A percentile compares a stretch with the other conserved stretches of the same genome.
Conservation (phyloP, 164 flowering plant genomes). For the Macadamia tetraphylla region DNA sequence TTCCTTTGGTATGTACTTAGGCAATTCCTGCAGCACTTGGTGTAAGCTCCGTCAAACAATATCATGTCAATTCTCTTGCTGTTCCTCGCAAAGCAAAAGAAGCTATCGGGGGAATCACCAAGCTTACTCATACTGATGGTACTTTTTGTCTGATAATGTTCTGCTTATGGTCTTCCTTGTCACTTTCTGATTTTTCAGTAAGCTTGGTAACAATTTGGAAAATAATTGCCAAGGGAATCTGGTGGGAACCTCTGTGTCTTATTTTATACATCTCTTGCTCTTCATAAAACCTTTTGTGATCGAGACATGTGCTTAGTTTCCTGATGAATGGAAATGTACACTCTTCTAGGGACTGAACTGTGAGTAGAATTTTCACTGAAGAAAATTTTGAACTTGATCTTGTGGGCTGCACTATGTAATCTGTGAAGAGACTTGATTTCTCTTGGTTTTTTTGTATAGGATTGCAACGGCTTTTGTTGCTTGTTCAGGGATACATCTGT, state of each 20-base stretch:
- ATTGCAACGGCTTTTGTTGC: background rate
- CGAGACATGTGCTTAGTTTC: too few relatives aligned
- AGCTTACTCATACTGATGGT: slow-evolving; percentile 96
- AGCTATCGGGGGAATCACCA: slow-evolving; percentile 98
- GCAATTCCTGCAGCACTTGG: slow-evolving; percentile 96
- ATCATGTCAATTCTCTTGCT: slow-evolving; percentile 95
- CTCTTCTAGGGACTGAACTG: too few relatives aligned
- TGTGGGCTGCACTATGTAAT: background rate
- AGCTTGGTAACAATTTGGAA: too few relatives aligned
- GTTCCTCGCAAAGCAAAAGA: slow-evolving; percentile 99
- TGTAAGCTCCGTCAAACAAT: slow-evolving; percentile 70
- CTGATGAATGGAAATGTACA: too few relatives aligned
- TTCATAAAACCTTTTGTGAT: too few relatives aligned
- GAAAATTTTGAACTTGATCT: background rate
- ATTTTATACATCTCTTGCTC: too few relatives aligned
- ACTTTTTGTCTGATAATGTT: background rate
- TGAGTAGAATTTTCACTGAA: too few relatives aligned
- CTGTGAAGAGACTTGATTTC: background rate
- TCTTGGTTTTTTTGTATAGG: background rate
- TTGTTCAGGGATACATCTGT: too few relatives aligned
- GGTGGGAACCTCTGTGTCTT: too few relatives aligned
- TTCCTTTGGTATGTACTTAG: slow-evolving; percentile 26
- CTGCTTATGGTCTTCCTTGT: background rate
- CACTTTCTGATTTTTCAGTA: too few relatives aligned
- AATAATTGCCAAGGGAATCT: too few relatives aligned